phyloP scores from a whole-genome alignment of 2,329 filamentous ascomycete species.

The Aspergillus novoparasiticus region DNA sequence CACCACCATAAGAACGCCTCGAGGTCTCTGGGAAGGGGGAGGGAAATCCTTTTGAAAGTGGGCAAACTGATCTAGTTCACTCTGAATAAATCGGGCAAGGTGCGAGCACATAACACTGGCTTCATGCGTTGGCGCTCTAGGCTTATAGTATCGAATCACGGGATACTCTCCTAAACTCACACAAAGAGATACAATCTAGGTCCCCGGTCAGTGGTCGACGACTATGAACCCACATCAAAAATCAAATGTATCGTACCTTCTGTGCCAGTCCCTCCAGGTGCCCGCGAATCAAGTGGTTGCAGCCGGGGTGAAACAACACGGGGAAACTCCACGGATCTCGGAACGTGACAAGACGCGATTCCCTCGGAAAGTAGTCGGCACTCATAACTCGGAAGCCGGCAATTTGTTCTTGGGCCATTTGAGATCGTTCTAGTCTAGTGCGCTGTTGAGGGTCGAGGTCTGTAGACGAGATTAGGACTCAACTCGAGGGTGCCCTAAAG shows the following conservation, averaged over 20 bases:
- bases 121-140: constrained; percentile 75
- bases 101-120: constrained; percentile 85
- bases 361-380: constrained; percentile 85
- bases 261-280: constrained; percentile 86
- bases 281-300: constrained; percentile 77
- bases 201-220: constrained; percentile 14
- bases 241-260: constrained; percentile 62
- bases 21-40: constrained; percentile 69
- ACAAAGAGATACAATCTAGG: constrained; percentile 79
- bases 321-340: constrained; percentile 96
- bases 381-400: constrained; percentile 80
- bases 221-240: neutral
- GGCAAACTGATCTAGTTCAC: constrained; percentile 86
- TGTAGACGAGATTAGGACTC: constrained; percentile 35
- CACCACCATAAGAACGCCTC: constrained; percentile 80
- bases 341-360: constrained; percentile 89
- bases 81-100: constrained; percentile 86
- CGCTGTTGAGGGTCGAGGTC: constrained; percentile 71
- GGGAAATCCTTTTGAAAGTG: constrained; percentile 84
- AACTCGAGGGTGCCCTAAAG: constrained; percentile 9
- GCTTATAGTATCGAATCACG: constrained; percentile 86
- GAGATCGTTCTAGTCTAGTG: constrained; percentile 72
- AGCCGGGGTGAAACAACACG: constrained; percentile 84
- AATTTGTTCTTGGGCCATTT: constrained; percentile 71
- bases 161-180: constrained; percentile 93